Evolutionary conservation across 1,284 basidiomycete genomes (phyloP).

Genomic region (Grifola frondosa): DNA sequence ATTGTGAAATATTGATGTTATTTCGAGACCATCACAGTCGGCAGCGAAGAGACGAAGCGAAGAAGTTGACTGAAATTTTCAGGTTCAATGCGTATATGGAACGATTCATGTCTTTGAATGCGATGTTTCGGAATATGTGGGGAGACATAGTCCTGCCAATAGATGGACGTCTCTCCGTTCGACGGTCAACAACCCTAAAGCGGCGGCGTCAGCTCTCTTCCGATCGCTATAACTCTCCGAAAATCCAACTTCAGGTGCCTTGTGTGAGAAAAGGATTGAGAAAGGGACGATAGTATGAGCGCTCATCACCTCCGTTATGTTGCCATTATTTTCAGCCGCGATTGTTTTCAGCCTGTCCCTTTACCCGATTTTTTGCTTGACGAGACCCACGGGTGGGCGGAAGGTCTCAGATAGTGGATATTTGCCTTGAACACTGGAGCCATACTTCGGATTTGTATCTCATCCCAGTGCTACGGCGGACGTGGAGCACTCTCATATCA

Average conservation of each 20-base stretch:
- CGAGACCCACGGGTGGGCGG: constrained; percentile 3
- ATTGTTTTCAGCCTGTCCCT: constrained; percentile 4
- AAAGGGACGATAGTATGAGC: no score
- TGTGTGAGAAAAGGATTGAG: no score
- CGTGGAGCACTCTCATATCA: neutral
- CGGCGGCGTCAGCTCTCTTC: neutral
- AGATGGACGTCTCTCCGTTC: neutral
- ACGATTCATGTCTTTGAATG: no score
- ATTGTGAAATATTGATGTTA: no score
- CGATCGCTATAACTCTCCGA: no score
- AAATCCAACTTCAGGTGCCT: no score
- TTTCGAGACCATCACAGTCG: no score
- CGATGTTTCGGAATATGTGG: neutral
- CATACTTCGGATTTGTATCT: no score
- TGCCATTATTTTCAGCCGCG: constrained; percentile 7
- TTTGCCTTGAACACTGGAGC: neutral
- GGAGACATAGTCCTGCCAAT: constrained; percentile 1
- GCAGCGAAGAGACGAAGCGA: no score
- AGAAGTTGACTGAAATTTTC: no score
- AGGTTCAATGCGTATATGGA: no score
- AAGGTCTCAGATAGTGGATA: neutral
- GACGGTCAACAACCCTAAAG: neutral
- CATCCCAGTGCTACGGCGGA: constrained; percentile 1
- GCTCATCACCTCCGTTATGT: constrained; percentile 3
- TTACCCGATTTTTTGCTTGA: constrained; percentile 2